Conservation (phyloP, 2,329 filamentous ascomycete genomes). For the Ciborinia camelliae region DNA sequence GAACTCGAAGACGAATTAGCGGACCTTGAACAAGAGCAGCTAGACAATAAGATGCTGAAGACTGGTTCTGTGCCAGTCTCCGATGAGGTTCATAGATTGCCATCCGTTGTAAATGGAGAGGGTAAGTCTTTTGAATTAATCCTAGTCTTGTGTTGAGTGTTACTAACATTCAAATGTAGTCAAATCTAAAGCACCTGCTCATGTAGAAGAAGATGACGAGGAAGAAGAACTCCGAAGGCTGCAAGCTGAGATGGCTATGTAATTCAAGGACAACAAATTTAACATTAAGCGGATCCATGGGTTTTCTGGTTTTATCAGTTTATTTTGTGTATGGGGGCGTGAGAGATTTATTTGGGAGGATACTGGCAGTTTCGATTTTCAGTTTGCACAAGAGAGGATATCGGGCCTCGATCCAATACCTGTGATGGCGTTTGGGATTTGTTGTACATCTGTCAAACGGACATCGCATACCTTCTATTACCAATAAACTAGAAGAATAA, state of each 20-base stretch:
- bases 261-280: slow-evolving; percentile 30
- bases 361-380: slow-evolving; percentile 26
- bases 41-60: slow-evolving; percentile 91
- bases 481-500: slow-evolving; percentile 17
- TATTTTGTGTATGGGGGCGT: slow-evolving; percentile 25
- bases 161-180: slow-evolving; percentile 39
- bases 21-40: slow-evolving; percentile 80
- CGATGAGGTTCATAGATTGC: slow-evolving; percentile 74
- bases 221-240: slow-evolving; percentile 91
- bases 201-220: slow-evolving; percentile 81
- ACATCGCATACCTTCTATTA: slow-evolving; percentile 25
- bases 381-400: slow-evolving; percentile 25
- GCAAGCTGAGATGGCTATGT: slow-evolving; percentile 98
- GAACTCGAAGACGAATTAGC: slow-evolving; percentile 86
- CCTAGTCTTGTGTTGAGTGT: not conserved
- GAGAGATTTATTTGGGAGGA: slow-evolving; percentile 32
- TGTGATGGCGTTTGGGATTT: slow-evolving; percentile 34
- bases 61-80: slow-evolving; percentile 80
- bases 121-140: slow-evolving; percentile 54
- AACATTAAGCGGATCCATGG: slow-evolving; percentile 21
- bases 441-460: slow-evolving; percentile 27
- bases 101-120: slow-evolving; percentile 69
- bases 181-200: slow-evolving; percentile 49
- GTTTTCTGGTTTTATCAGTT: slow-evolving; percentile 25
- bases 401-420: slow-evolving; percentile 19